Evolutionary conservation across 2,329 filamentous ascomycete genomes (phyloP).

Genomic region (Falciphora oryzae): DNA sequence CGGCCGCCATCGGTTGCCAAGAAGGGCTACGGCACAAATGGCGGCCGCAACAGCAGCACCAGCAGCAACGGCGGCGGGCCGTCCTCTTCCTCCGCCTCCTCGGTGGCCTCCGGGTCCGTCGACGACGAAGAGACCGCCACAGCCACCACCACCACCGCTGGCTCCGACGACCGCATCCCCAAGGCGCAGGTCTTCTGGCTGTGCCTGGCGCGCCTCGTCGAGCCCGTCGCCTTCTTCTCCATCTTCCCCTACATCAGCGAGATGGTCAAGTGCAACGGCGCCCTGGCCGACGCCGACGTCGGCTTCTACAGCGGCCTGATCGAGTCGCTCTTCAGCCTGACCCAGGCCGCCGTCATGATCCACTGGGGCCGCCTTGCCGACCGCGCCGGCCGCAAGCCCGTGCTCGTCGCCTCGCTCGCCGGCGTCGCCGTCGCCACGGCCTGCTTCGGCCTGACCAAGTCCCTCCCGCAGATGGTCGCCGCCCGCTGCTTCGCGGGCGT

Average conservation of each 20-base stretch:
- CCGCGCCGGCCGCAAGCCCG: conserved; percentile 25
- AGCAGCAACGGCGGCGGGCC: conserved; percentile 4
- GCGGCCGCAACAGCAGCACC: conserved; percentile 12
- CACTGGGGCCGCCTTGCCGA: conserved; percentile 66
- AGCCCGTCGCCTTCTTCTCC: conserved; percentile 77
- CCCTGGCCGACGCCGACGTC: conserved; percentile 57
- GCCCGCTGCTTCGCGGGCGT: conserved; percentile 66
- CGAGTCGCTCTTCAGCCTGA: conserved; percentile 65
- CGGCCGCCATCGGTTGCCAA: conserved; percentile 8
- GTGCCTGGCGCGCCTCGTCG: conserved; percentile 66
- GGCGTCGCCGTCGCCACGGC: conserved; percentile 5
- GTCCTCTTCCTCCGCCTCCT: not conserved
- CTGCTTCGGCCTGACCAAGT: conserved; percentile 40
- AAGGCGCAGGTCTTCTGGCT: conserved; percentile 63
- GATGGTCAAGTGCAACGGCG: conserved; percentile 65
- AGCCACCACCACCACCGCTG: conserved; percentile 21
- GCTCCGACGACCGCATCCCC: conserved; percentile 46
- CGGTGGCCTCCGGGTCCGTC: not conserved
- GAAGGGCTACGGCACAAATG: conserved; percentile 7
- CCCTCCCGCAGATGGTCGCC: conserved; percentile 68
- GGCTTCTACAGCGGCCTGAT: conserved; percentile 78
- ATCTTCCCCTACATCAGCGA: conserved; percentile 77
- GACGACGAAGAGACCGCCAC: not conserved
- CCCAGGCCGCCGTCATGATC: conserved; percentile 74
- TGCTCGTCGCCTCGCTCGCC: conserved; percentile 8